Evolutionary conservation across 352 stramenopile genomes (phyloP), one percentile per base, ranked within the genome.

Genomic region (Phytophthora meadii): DNA sequence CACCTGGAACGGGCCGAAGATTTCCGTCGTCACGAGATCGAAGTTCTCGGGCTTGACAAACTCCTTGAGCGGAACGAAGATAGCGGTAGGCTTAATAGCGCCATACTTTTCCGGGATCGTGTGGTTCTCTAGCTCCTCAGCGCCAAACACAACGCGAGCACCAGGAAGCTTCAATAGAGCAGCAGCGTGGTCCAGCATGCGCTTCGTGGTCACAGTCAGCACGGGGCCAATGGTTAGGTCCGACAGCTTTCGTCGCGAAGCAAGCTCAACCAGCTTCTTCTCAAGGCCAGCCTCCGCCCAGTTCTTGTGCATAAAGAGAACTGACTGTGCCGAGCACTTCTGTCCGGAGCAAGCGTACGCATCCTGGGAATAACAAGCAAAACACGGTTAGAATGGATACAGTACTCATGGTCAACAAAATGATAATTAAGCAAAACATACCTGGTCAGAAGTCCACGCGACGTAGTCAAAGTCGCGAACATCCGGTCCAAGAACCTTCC

Each of bases 1-100:
- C 45, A 99, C 70, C 70, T 99, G 97, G 77, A 99, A 99, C 22
- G 98, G 98, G n/a, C 95, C 98, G 72, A 99, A 99, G 62, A 99
- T 97, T 78, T 99, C 98, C 24, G 87, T 99, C 12, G 92, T 98
- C 55, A 92, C 97, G 17, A 94, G 75, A 34, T 92, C 82, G 67
- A 99, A 99, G 79, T 98, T 90, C 65, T 98, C 90, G 1, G 81
- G 82, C 74, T 98, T 98, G 51, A 98, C 66, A 75, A 99, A 95
- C 79, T 99, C 88, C 60, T 96, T 83, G 0, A 99, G 72, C 15
- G 98, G 98, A 50, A 99, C 97, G 53, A 97, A 98, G 41, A 99
- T 94, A 5, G 98, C 97, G 8, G 98, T 99, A 17, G 98, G 98
- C 76, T 99, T 89, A 30, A 99, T 94, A 14, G 96, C 95, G 48